Conservation (phyloP, 176 grass and related monocot species). For the Raddia distichophylla region DNA sequence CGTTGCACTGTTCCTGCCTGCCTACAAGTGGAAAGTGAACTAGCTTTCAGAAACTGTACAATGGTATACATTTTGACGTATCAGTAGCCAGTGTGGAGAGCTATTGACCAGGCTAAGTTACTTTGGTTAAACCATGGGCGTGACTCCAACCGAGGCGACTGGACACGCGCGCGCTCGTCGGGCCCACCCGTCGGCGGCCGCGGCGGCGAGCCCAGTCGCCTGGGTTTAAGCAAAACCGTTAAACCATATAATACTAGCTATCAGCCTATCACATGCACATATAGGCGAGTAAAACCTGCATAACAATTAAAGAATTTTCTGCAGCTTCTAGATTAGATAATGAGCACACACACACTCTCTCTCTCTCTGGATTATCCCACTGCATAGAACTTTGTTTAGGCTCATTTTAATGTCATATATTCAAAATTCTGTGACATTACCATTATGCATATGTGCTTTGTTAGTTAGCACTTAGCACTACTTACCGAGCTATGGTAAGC, state of each 20-base stretch:
- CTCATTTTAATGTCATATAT: neutral
- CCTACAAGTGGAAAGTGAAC: conserved; percentile 19
- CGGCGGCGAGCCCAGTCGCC: too few species aligned
- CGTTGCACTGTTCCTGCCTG: conserved; percentile 13
- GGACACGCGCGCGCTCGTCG: too few species aligned
- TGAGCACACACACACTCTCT: neutral
- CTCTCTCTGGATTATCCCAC: neutral
- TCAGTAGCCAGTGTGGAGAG: neutral
- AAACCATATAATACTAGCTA: neutral
- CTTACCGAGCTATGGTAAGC: neutral
- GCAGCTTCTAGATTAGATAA: neutral
- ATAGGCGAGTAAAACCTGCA: neutral
- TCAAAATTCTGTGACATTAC: neutral
- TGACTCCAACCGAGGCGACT: too few species aligned
- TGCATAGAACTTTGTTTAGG: neutral
- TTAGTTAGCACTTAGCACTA: neutral
- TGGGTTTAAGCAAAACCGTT: too few species aligned
- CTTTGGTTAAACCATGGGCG: neutral
- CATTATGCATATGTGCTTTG: neutral
- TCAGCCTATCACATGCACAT: too few species aligned
- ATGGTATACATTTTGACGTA: neutral
- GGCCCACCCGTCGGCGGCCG: too few species aligned
- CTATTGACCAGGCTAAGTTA: neutral
- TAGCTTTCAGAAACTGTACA: conserved; percentile 12
- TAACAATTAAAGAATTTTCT: neutral